Evolutionary conservation across 371 early-diverging fungal species (phyloP).

Genomic region (Lichtheimia ramosa): DNA sequence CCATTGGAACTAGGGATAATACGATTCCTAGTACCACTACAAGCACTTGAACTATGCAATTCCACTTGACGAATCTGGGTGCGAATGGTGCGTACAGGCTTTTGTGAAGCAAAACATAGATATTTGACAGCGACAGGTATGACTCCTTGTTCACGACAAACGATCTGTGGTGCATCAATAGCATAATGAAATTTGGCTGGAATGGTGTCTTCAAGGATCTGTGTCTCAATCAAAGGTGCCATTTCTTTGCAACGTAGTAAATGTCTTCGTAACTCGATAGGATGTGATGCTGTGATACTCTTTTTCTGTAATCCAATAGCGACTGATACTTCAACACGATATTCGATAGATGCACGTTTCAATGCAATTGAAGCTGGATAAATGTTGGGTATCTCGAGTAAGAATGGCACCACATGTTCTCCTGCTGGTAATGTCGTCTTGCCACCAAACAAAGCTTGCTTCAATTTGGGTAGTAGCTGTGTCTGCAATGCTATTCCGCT

Average conservation of each 20-base stretch:
- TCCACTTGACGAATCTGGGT: constrained; percentile 27
- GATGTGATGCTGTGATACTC: constrained; percentile 22
- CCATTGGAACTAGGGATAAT: constrained; percentile 7
- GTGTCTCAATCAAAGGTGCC: constrained; percentile 24
- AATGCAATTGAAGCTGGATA: constrained; percentile 16
- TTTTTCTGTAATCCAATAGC: constrained; percentile 23
- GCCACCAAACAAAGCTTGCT: constrained; percentile 13
- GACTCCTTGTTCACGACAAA: constrained; percentile 22
- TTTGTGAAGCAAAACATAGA: constrained; percentile 27
- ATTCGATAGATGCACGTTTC: constrained; percentile 24
- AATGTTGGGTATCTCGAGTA: constrained; percentile 24
- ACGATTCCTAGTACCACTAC: constrained; percentile 4
- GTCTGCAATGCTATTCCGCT: constrained; percentile 4
- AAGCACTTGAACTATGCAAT: constrained; percentile 20
- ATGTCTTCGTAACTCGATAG: constrained; percentile 22
- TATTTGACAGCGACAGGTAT: constrained; percentile 24
- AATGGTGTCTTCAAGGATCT: constrained; percentile 20
- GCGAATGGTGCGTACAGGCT: constrained; percentile 28
- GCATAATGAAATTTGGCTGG: constrained; percentile 33
- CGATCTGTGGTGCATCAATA: constrained; percentile 26
- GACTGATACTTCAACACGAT: constrained; percentile 21
- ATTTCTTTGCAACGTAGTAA: constrained; percentile 21
- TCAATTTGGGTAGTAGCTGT: constrained; percentile 24
- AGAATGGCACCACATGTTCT: constrained; percentile 21
- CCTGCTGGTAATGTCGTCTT: constrained; percentile 24